Base-by-base conservation (phyloP, 1,139 yeast genomes). In the Wickerhamomyces sp. region DNA sequence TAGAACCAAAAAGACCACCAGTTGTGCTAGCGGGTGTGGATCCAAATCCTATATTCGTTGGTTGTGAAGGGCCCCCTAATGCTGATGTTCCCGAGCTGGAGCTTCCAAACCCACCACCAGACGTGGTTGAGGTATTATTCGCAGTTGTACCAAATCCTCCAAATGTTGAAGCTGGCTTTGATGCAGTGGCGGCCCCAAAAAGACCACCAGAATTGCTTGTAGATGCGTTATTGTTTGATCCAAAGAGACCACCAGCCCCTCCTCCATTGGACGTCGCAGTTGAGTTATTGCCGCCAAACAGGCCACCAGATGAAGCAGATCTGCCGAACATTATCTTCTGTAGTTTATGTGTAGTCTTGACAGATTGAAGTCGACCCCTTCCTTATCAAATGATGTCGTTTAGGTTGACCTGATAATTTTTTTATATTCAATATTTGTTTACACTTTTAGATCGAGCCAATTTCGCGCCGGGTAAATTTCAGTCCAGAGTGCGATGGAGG, bases 181-280 rank as follows among this genome's bases (percentile, higher is more conserved):
- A 57, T 43, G 60, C 26, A 27, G 33, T 27, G 14, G 13, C 27
- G 23, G 13, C n/a, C 11, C 68, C 76, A 55, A 71, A 69, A 14
- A 68, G 47, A 2, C 73, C 72, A 6, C 67, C 64, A 1, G 61
- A n/a, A 18, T 14, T 34, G n/a, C 27, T 18, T 15, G 36, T 15
- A 8, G 35, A 36, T 11, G 50, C 30, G 14, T 26, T 34, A 34
- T 45, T 23, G 26, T 47, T 40, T 27, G 46, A 48, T 32, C 39
- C 39, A 40, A 55, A 53, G 27, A 52, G 32, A 9, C 57, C 53
- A n/a, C 69, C 65, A n/a, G 50, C 32, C 7, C 50, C 43, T 30
- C 49, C 13, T 29, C 31, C 32, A 32, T 44, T 37, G 15, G 37
- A 23, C 31, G 40, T 40, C 33, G 27, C 35, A 29, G 38, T 48